Conservation (phyloP, 2,329 filamentous ascomycete species). For the Microcyclospora tardicrescens region DNA sequence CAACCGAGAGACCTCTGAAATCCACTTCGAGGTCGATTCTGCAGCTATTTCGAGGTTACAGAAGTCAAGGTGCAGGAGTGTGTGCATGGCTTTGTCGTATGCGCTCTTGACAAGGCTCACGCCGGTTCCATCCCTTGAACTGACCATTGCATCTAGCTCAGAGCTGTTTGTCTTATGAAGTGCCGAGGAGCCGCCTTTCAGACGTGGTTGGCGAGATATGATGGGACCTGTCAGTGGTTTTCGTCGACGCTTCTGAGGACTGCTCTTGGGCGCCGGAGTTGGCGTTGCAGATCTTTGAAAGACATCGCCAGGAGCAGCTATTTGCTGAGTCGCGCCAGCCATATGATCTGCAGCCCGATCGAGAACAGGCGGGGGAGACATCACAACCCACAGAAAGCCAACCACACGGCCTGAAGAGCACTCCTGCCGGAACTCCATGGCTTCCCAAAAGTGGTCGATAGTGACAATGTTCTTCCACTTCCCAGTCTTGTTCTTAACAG, state of each 20-base stretch:
- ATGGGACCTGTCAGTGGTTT: slow-evolving; percentile 47
- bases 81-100: slow-evolving; percentile 41
- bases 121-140: slow-evolving; percentile 7
- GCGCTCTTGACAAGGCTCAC: slow-evolving; percentile 18
- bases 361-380: slow-evolving; percentile 40
- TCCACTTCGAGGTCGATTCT: slow-evolving; percentile 57
- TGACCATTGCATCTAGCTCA: slow-evolving; percentile 7
- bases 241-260: slow-evolving; percentile 16
- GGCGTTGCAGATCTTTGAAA: not conserved
- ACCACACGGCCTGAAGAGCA: slow-evolving; percentile 86
- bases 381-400: slow-evolving; percentile 88
- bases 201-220: slow-evolving; percentile 45
- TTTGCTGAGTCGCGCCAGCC: not conserved
- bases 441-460: slow-evolving; percentile 93
- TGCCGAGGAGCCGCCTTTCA: slow-evolving; percentile 17
- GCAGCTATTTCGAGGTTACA: slow-evolving; percentile 48
- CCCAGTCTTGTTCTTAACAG: slow-evolving; percentile 42
- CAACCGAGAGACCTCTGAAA: slow-evolving; percentile 44
- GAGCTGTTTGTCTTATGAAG: slow-evolving; percentile 9
- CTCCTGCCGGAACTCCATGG: slow-evolving; percentile 94
- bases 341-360: too few species aligned
- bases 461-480: slow-evolving; percentile 74
- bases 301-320: not conserved
- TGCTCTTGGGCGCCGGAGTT: too few species aligned
- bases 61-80: slow-evolving; percentile 60